These are phyloP conservation scores for Pittosporum tobira DNA, from an alignment of 129 eudicot genomes.

Conservation along the genomic window DNA sequence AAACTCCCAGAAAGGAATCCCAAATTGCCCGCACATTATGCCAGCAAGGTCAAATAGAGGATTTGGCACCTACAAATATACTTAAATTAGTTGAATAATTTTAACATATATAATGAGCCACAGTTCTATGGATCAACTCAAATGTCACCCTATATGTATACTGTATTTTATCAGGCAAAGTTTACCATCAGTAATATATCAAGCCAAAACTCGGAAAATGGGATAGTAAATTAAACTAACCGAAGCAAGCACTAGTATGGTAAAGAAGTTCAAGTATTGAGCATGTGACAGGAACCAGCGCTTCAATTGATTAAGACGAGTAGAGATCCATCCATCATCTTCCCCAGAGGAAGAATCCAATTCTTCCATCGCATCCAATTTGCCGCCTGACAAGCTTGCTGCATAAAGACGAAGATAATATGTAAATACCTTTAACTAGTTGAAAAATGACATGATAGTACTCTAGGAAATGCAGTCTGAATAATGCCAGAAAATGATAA, in stretches of 20 bases:
- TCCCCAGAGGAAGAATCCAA: slow-evolving; percentile 49
- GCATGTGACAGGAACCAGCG: slow-evolving; percentile 84
- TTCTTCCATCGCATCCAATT: slow-evolving; percentile 58
- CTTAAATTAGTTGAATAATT: slow-evolving; percentile 3
- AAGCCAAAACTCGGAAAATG: neutral
- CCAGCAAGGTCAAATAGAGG: slow-evolving; percentile 99
- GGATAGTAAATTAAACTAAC: slow-evolving; percentile 35
- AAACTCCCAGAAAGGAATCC: slow-evolving; percentile 93
- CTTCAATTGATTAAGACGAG: slow-evolving; percentile 38
- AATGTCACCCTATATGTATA: neutral
- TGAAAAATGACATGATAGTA: neutral
- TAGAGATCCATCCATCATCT: slow-evolving; percentile 42
- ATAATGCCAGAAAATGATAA: neutral
- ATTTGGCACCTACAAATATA: slow-evolving; percentile 78
- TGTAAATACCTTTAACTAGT: neutral
- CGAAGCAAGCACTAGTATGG: slow-evolving; percentile 92
- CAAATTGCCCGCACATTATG: slow-evolving; percentile 98
- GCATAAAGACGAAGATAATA: slow-evolving; percentile 17
- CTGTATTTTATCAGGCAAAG: neutral
- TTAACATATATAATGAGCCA: neutral
- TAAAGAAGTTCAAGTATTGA: slow-evolving; percentile 75
- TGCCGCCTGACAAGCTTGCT: slow-evolving; percentile 76
- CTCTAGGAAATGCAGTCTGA: neutral
- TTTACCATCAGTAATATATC: neutral
- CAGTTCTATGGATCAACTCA: neutral